phyloP scores from a whole-genome alignment of 176 grass and related monocot species.

The sorghum (Sorghum bicolor) region DNA sequence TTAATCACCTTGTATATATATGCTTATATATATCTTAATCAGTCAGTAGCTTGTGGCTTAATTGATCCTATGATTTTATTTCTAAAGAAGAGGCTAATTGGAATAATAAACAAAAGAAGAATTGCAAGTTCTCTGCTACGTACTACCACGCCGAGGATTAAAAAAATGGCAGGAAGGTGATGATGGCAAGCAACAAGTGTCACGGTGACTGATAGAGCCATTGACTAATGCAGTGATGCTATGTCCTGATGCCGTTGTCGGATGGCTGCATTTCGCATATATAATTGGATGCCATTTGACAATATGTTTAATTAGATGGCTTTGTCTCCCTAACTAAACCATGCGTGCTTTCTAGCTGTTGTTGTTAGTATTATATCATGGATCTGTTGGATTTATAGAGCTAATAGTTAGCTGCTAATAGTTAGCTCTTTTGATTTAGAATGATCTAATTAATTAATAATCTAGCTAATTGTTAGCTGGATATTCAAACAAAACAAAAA shows the following conservation, averaged over 20 bases:
- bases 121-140: neutral
- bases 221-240: constrained; percentile 6
- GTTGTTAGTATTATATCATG: neutral
- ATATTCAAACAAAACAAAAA: too few species aligned
- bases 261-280: neutral
- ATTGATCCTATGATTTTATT: neutral
- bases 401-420: too few species aligned
- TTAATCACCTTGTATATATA: constrained; percentile 8
- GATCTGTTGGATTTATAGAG: neutral
- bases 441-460: too few species aligned
- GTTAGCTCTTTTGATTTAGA: too few species aligned
- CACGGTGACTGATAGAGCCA: neutral
- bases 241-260: neutral
- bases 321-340: neutral
- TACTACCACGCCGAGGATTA: neutral
- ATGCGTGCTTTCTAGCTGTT: neutral
- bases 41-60: constrained; percentile 5
- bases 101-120: neutral
- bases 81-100: neutral
- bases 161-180: neutral
- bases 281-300: neutral
- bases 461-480: too few species aligned
- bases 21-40: neutral
- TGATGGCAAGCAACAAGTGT: constrained; percentile 21
- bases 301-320: neutral